Base-by-base conservation (phyloP, 805 yeast genomes). In the Dipodascopsis uninucleata region DNA sequence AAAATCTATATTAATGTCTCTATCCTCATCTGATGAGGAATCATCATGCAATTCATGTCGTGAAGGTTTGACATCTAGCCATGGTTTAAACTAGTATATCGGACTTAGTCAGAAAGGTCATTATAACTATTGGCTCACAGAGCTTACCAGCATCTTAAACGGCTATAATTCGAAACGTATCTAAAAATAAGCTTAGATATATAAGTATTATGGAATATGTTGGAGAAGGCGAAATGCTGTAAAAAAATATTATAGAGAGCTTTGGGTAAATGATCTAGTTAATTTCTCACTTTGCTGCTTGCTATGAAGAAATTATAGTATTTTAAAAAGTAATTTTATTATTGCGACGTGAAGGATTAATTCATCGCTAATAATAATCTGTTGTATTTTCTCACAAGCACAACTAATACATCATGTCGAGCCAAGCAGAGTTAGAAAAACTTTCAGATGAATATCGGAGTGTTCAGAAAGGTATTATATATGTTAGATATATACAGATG, bases 11-110 rank as follows among this genome's bases (percentile, higher is more conserved):
- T 16, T 32, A 3, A 21, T 23, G 34, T 21, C 44, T 17, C 28
- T 32, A 35, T 54, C 58, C 25, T 55, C 58, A 31, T 55, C 56
- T 18, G 54, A 49, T 9, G 57, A 53, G 12, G 52, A 51, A 23
- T 70, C 75, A 31, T 69, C 71, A 36, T 66, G 71, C 22, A 72
- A 53, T 12, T 63, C 55, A 56, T 72, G 76, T 40, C 76, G 68
- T 7, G 76, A 70, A 5, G 63, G 55, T 36, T 60, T 69, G 20
- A 47, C 49, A 10, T 68, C 74, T 10, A 61, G 59, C 66, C 71
- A 66, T 31, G 74, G 76, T 67, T 71, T 72, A 40, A 72, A 65
- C 71, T 68, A 28, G 26, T 34, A 18, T n/a, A n/a, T n/a, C n/a
- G n/a, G n/a, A n/a, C n/a, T n/a, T 31, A n/a, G 14, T 31, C 9